Conservation (phyloP, 768 basidiomycete species). For the Naganishia kalamii region DNA sequence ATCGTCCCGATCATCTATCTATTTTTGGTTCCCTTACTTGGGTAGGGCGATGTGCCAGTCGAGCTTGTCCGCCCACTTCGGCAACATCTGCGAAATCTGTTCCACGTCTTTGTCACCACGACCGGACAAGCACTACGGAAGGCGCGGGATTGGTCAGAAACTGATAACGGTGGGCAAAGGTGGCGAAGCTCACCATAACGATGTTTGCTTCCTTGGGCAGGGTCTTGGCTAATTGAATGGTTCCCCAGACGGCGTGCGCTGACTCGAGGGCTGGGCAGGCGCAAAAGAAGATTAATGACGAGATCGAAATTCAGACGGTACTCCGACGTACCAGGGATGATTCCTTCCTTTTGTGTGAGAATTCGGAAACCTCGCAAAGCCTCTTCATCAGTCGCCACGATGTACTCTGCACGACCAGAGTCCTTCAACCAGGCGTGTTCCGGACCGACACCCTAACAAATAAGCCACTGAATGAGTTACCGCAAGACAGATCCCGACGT, state of each 20-base stretch:
- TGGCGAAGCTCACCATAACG: slow-evolving; percentile 64
- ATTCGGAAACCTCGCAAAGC: slow-evolving; percentile 86
- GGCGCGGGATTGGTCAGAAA: not conserved
- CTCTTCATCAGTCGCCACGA: slow-evolving; percentile 86
- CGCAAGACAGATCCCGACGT: not conserved
- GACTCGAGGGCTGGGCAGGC: slow-evolving; percentile 75
- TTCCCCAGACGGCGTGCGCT: slow-evolving; percentile 92
- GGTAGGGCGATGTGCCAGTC: slow-evolving; percentile 73
- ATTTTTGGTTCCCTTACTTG: not conserved
- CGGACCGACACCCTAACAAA: slow-evolving; percentile 82
- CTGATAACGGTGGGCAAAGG: not conserved
- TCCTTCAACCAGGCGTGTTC: slow-evolving; percentile 98
- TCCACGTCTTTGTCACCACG: slow-evolving; percentile 98
- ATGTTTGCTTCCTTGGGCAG: slow-evolving; percentile 77
- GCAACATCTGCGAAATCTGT: slow-evolving; percentile 86
- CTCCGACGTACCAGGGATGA: slow-evolving; percentile 59
- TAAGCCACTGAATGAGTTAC: not conserved
- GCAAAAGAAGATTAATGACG: not conserved
- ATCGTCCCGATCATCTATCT: not conserved
- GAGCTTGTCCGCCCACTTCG: slow-evolving; percentile 87
- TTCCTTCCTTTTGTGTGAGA: slow-evolving; percentile 87
- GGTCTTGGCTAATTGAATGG: slow-evolving; percentile 73
- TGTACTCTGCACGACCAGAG: slow-evolving; percentile 85
- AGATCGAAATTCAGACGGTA: not conserved
- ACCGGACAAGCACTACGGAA: slow-evolving; percentile 76